These are phyloP conservation scores for Priceomyces haplophilus DNA, from an alignment of 805 yeast genomes.

Conservation along the genomic window DNA sequence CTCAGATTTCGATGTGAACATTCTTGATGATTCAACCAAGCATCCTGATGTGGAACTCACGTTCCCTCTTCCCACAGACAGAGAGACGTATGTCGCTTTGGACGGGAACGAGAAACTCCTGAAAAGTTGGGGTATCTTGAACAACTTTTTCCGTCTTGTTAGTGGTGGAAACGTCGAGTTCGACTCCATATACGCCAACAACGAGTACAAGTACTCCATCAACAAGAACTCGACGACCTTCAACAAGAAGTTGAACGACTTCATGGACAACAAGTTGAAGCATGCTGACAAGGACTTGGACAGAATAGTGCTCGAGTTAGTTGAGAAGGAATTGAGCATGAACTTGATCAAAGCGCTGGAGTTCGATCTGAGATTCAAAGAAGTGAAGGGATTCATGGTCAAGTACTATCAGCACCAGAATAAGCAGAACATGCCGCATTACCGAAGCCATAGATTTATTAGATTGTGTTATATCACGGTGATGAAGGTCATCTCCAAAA, in stretches of 20 bases:
- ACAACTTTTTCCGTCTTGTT: slow-evolving; percentile 30
- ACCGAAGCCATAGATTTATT: slow-evolving; percentile 23
- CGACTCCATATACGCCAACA: slow-evolving; percentile 29
- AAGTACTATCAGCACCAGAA: slow-evolving; percentile 34
- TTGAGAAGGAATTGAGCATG: slow-evolving; percentile 37
- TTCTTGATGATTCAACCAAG: slow-evolving; percentile 31
- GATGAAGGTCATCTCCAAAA: slow-evolving; percentile 27
- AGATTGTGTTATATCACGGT: slow-evolving; percentile 38
- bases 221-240: slow-evolving; percentile 30
- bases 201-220: slow-evolving; percentile 33
- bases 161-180: slow-evolving; percentile 19
- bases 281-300: slow-evolving; percentile 32
- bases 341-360: slow-evolving; percentile 34
- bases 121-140: slow-evolving; percentile 24
- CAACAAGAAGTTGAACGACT: slow-evolving; percentile 22
- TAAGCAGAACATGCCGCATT: slow-evolving; percentile 35
- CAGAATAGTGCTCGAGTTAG: slow-evolving; percentile 31
- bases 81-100: slow-evolving; percentile 26
- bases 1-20: slow-evolving; percentile 34
- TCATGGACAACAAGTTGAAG: slow-evolving; percentile 33
- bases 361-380: slow-evolving; percentile 28
- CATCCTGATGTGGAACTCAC: slow-evolving; percentile 30
- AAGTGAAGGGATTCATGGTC: slow-evolving; percentile 39
- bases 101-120: slow-evolving; percentile 27
- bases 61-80: slow-evolving; percentile 40